These are phyloP conservation scores for Suillus tomentosus DNA, from an alignment of 768 basidiomycete species.

Conservation along the genomic window DNA sequence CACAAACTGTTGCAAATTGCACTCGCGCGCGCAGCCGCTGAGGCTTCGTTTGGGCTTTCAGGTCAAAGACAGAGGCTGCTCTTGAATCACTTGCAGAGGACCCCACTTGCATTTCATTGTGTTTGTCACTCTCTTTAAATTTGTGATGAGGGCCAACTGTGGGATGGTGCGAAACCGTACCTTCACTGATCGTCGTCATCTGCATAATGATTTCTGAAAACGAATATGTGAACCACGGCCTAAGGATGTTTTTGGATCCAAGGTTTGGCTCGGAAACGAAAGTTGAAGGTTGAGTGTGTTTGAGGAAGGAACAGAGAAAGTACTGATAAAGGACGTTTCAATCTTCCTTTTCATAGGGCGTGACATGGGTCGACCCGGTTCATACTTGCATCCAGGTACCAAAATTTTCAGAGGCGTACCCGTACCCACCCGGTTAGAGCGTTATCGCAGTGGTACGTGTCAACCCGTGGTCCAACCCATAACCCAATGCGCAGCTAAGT, in stretches of 20 bases:
- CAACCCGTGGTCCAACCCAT: too few species aligned
- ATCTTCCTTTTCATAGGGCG: too few species aligned
- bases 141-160: not conserved
- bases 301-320: not conserved
- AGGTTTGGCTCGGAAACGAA: not conserved
- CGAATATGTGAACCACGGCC: not conserved
- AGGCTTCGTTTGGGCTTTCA: conserved; percentile 10
- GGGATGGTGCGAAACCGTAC: not conserved
- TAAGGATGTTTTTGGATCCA: not conserved
- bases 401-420: too few species aligned
- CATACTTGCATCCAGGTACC: too few species aligned
- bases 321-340: not conserved
- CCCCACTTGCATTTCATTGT: not conserved
- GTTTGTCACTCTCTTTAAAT: not conserved
- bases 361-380: too few species aligned
- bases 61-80: not conserved
- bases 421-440: too few species aligned
- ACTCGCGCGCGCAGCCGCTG: conserved; percentile 30
- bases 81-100: conserved; percentile 2
- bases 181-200: not conserved
- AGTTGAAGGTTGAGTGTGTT: not conserved
- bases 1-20: conserved; percentile 59
- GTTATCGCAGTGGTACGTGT: too few species aligned
- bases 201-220: not conserved
- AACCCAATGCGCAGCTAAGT: too few species aligned